These are phyloP conservation scores for Triadica sebifera DNA, from an alignment of 345 rosid species.

Conservation along the genomic window DNA sequence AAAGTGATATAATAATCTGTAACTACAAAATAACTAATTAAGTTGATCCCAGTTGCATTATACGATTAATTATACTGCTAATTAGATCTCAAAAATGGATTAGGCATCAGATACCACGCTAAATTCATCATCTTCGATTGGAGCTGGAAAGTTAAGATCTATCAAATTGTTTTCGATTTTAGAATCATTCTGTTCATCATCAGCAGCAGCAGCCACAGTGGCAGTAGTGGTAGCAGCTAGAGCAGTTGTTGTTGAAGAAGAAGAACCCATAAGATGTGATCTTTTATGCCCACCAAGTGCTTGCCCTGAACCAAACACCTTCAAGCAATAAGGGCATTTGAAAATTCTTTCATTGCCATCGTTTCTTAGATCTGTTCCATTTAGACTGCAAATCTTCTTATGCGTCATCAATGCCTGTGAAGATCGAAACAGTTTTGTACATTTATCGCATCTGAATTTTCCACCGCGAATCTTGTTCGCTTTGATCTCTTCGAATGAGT, in stretches of 20 bases:
- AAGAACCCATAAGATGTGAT: slow-evolving; percentile 17
- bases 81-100: slow-evolving; percentile 14
- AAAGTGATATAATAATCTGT: background rate
- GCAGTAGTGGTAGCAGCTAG: background rate
- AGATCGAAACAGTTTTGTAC: slow-evolving; percentile 29
- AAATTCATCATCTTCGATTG: slow-evolving; percentile 30
- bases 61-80: background rate
- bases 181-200: too few relatives aligned
- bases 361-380: slow-evolving; percentile 14
- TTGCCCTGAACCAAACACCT: slow-evolving; percentile 39
- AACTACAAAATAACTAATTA: background rate
- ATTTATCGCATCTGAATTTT: slow-evolving; percentile 31
- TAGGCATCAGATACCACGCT: slow-evolving; percentile 32
- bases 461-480: slow-evolving; percentile 19
- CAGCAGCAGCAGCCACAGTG: background rate
- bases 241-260: background rate
- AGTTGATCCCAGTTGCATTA: background rate
- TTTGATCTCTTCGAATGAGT: slow-evolving; percentile 16
- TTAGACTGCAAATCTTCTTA: slow-evolving; percentile 26
- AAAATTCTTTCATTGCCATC: slow-evolving; percentile 18
- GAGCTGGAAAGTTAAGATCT: slow-evolving; percentile 36
- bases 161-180: slow-evolving; percentile 9
- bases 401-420: slow-evolving; percentile 24
- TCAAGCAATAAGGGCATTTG: slow-evolving; percentile 29
- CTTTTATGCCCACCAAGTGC: slow-evolving; percentile 37